Evolutionary conservation across 2,329 filamentous ascomycete species (phyloP).

Genomic region (Cladophialophora carrionii): DNA sequence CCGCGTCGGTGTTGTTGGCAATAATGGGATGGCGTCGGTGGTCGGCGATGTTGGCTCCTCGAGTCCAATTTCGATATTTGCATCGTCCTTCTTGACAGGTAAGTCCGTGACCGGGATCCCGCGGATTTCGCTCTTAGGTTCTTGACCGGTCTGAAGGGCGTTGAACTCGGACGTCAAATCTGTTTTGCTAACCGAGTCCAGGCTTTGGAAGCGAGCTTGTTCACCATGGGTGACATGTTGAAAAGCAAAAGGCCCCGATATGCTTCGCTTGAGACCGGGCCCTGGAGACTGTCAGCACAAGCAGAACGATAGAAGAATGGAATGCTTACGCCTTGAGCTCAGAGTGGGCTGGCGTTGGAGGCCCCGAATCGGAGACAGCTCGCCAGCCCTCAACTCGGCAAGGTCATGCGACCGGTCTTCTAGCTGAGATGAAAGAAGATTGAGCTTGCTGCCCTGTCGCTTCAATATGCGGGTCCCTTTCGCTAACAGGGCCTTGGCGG

Average conservation of each 20-base stretch:
- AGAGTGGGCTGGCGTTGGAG: constrained; percentile 22
- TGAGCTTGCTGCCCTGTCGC: constrained; percentile 53
- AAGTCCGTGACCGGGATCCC: constrained; percentile 53
- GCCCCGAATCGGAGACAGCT: constrained; percentile 15
- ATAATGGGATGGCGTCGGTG: constrained; percentile 43
- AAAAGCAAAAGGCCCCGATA: constrained; percentile 67
- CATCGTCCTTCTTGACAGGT: constrained; percentile 6
- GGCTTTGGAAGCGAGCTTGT: constrained; percentile 56
- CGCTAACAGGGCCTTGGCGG: constrained; percentile 48
- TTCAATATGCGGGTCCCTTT: constrained; percentile 53
- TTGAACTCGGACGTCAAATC: constrained; percentile 60
- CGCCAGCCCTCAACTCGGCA: constrained; percentile 17
- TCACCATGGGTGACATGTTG: constrained; percentile 66
- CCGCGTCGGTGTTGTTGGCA: constrained; percentile 40
- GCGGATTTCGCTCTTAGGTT: constrained; percentile 53
- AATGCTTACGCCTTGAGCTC: constrained; percentile 29
- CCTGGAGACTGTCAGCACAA: constrained; percentile 38
- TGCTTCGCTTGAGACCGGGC: constrained; percentile 53
- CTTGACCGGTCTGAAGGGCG: constrained; percentile 57
- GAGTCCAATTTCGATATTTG: constrained; percentile 11
- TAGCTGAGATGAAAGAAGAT: constrained; percentile 44
- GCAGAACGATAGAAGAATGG: background rate
- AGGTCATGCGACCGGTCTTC: constrained; percentile 42
- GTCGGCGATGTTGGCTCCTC: constrained; percentile 31
- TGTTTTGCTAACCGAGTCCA: constrained; percentile 56